Conservation (phyloP, 164 flowering plant species). For the Liquidambar formosana region DNA sequence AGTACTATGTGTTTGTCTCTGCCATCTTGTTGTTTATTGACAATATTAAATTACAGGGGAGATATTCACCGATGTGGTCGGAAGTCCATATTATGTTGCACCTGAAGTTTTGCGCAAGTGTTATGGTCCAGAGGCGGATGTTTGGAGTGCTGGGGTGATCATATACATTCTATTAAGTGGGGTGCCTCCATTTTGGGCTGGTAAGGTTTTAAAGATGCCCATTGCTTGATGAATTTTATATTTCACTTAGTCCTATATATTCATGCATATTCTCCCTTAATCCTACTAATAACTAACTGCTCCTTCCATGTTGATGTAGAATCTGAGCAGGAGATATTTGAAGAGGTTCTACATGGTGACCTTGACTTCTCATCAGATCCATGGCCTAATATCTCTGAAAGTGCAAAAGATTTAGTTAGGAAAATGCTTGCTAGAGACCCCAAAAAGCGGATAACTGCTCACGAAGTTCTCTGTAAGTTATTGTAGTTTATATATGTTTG, state of each 20-base stretch:
- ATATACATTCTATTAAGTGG: conserved; percentile 76
- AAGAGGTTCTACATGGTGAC: conserved; percentile 71
- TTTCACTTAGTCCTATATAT: background rate
- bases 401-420: conserved; percentile 79
- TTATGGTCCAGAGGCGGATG: conserved; percentile 83
- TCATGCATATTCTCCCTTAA: background rate
- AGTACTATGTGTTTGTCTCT: background rate
- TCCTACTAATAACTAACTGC: background rate
- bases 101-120: conserved; percentile 72
- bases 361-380: conserved; percentile 76
- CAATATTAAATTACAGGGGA: conserved; percentile 52
- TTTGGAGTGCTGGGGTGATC: conserved; percentile 94
- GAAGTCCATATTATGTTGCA: conserved; percentile 93
- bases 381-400: conserved; percentile 77
- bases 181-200: conserved; percentile 94
- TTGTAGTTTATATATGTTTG: background rate
- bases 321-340: conserved; percentile 73
- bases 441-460: conserved; percentile 68
- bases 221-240: background rate
- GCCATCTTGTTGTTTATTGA: background rate
- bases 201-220: conserved; percentile 38
- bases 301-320: conserved; percentile 36
- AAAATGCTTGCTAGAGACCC: conserved; percentile 76
- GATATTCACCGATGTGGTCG: conserved; percentile 75
- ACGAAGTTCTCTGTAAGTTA: conserved; percentile 79